Percentiles rank a stretch among this genome's conserved stretches.
These are phyloP conservation scores for Toxicodendron radicans DNA, from an alignment of 345 rosid species.

Conservation along the genomic window DNA sequence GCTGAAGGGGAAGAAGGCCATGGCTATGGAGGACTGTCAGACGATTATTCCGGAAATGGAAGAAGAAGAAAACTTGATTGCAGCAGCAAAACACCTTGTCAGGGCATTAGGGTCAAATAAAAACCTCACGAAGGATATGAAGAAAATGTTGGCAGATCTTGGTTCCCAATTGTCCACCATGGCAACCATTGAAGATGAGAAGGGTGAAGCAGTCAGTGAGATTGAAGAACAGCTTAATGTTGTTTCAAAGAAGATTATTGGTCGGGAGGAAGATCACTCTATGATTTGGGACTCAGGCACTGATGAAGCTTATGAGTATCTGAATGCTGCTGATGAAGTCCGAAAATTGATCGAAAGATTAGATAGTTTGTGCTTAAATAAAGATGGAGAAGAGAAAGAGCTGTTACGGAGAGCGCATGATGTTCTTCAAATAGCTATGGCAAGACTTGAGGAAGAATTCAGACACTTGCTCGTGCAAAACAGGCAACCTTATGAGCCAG, in stretches of 20 bases:
- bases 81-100: constrained; percentile 57
- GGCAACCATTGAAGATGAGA: constrained; percentile 29
- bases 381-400: constrained; percentile 35
- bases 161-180: constrained; percentile 58
- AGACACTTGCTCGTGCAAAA: constrained; percentile 66
- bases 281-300: constrained; percentile 75
- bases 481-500: constrained; percentile 68
- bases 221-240: constrained; percentile 46
- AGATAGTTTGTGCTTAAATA: constrained; percentile 35
- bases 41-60: constrained; percentile 28
- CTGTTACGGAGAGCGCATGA: constrained; percentile 63
- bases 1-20: not conserved
- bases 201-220: constrained; percentile 37
- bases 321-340: constrained; percentile 60
- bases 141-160: constrained; percentile 58
- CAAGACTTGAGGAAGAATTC: constrained; percentile 86
- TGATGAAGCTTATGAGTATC: constrained; percentile 47
- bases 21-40: constrained; percentile 53
- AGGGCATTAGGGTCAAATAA: constrained; percentile 57
- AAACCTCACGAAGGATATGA: constrained; percentile 57
- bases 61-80: constrained; percentile 64
- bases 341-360: constrained; percentile 53
- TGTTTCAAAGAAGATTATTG: constrained; percentile 65
- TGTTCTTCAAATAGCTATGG: constrained; percentile 82
- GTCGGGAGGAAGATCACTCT: constrained; percentile 65